A percentile compares a stretch with the other conserved stretches of the same genome.
Evolutionary conservation across 2,329 filamentous ascomycete genomes (phyloP).

Genomic region (Tolypocladium pustulatum): DNA sequence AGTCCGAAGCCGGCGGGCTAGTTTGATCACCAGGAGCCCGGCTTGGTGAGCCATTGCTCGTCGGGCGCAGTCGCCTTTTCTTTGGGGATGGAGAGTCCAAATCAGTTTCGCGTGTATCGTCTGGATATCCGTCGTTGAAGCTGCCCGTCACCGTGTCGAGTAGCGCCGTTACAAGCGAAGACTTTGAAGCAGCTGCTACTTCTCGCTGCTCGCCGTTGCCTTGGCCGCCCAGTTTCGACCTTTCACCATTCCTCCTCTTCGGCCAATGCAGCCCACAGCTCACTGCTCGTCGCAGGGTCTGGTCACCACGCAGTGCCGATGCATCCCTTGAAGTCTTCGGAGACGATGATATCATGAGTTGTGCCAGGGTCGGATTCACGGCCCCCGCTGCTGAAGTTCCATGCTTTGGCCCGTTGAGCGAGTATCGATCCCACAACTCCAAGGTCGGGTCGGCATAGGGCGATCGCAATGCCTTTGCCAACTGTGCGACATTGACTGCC

Average conservation of each 20-base stretch:
- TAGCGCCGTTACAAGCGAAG: conserved; percentile 49
- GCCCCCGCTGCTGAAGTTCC: conserved; percentile 31
- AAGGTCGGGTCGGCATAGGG: conserved; percentile 62
- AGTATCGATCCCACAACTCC: conserved; percentile 70
- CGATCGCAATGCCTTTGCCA: conserved; percentile 50
- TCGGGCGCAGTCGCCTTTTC: conserved; percentile 21
- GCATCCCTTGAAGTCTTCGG: conserved; percentile 45
- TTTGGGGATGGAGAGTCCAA: conserved; percentile 33
- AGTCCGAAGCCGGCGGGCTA: conserved; percentile 30
- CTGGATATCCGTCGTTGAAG: conserved; percentile 31
- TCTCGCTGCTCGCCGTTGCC: conserved; percentile 23
- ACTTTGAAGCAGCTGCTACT: conserved; percentile 41
- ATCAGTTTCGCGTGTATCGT: conserved; percentile 16
- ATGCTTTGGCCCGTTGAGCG: conserved; percentile 33
- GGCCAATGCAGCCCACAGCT: conserved; percentile 64
- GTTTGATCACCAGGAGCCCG: conserved; percentile 5
- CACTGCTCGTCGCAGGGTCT: conserved; percentile 48
- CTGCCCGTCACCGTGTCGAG: conserved; percentile 54
- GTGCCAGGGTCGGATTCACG: conserved; percentile 47
- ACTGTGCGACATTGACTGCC: conserved; percentile 45
- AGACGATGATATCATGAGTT: conserved; percentile 61
- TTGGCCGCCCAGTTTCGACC: conserved; percentile 26
- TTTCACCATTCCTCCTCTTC: conserved; percentile 54
- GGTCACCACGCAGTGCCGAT: conserved; percentile 28
- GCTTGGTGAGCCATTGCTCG: conserved; percentile 12